phyloP scores from a whole-genome alignment of 1,139 yeast species.

The Saccharomycopsis phalli region DNA sequence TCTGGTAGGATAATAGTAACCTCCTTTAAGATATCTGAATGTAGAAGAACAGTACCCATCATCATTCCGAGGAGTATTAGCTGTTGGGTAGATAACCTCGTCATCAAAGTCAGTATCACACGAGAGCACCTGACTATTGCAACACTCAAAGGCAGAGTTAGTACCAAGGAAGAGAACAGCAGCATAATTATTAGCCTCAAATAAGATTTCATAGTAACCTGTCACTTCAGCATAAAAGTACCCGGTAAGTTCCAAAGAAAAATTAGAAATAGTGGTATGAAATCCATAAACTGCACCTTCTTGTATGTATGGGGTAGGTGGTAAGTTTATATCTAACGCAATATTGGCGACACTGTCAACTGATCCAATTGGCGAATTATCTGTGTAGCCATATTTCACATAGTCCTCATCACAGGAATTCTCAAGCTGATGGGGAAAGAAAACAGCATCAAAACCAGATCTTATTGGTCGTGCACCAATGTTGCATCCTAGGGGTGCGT shows the following conservation, averaged over 20 bases:
- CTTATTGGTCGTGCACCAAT: no score
- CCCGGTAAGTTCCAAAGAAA: conserved; percentile 18
- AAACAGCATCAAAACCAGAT: conserved; percentile 16
- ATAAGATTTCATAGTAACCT: conserved; percentile 14
- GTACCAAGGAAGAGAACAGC: conserved; percentile 15
- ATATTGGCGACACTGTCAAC: no score
- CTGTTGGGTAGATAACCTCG: conserved; percentile 3
- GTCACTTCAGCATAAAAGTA: conserved; percentile 18
- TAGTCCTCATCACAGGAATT: conserved; percentile 4
- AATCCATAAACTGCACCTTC: conserved; percentile 20
- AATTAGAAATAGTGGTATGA: conserved; percentile 6
- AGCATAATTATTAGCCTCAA: conserved; percentile 11
- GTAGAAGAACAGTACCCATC: neutral
- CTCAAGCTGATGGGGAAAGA: conserved; percentile 5
- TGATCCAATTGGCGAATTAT: no score
- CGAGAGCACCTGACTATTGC: conserved; percentile 3
- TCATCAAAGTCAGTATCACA: neutral
- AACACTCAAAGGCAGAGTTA: conserved; percentile 17
- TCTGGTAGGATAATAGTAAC: conserved; percentile 16
- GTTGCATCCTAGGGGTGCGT: no score
- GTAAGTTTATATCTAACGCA: no score
- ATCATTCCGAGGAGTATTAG: neutral
- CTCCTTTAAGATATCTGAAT: conserved; percentile 20
- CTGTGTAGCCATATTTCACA: conserved; percentile 10
- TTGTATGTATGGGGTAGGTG: no score